Evolutionary conservation across 345 rosid genomes (phyloP).

Genomic region (Draba incana): DNA sequence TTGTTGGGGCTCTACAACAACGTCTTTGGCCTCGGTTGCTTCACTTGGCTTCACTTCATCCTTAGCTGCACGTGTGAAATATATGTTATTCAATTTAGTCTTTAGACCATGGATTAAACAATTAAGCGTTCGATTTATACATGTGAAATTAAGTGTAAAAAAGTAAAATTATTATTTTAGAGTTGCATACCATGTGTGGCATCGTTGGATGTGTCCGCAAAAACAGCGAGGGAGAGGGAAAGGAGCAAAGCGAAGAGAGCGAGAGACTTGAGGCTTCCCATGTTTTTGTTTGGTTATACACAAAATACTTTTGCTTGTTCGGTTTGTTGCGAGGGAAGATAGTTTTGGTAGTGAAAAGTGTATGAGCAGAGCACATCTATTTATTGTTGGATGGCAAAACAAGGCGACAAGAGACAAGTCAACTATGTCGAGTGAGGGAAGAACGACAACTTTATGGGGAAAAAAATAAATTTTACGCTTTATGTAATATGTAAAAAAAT

Average conservation of each 20-base stretch:
- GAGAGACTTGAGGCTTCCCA: constrained; percentile 31
- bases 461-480: background rate
- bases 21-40: constrained; percentile 28
- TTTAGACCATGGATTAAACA: background rate
- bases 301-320: constrained; percentile 12
- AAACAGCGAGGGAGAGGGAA: constrained; percentile 33
- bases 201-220: constrained; percentile 40
- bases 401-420: constrained; percentile 40
- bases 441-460: constrained; percentile 17
- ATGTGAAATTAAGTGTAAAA: background rate
- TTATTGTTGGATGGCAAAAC: constrained; percentile 29
- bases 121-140: background rate
- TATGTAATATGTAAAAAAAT: too few relatives aligned
- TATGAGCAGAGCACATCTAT: constrained; percentile 16
- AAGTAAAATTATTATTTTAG: background rate
- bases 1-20: constrained; percentile 30
- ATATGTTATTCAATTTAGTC: background rate
- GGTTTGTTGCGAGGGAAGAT: constrained; percentile 22
- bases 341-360: constrained; percentile 25
- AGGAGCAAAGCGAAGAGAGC: constrained; percentile 34
- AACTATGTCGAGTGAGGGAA: constrained; percentile 31
- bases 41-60: constrained; percentile 37
- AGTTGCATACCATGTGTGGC: constrained; percentile 32
- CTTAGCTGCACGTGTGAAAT: constrained; percentile 14
- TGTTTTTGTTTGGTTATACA: constrained; percentile 12